Base-by-base conservation (phyloP, 1,284 basidiomycete species). In the Ustilago crameri region DNA sequence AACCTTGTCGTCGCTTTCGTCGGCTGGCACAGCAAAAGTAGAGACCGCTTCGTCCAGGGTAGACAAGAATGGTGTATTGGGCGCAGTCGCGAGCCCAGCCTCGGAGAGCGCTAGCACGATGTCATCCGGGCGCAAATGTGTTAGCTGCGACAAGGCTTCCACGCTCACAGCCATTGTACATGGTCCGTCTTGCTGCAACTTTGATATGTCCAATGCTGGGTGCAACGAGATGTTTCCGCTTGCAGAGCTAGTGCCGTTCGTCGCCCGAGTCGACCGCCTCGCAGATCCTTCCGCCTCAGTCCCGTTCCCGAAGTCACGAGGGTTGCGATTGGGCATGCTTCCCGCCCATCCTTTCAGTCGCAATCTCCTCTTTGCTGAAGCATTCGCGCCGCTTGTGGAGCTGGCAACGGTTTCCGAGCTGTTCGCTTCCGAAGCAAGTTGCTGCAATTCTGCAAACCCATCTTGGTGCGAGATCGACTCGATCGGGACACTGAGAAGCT, bases 41-140 rank as follows among this genome's bases (percentile, higher is more conserved):
- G 20, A 18, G 20, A 60, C 37, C 12, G 44, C 57, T 7, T 47
- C 49, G 26, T 63, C 62, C 14, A 38, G 22, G 17, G 42, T n/a
- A 20, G 51, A 32, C 1, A 70, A 41, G 23, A 46, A 50, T 8
- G 55, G 48, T 10, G 47, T 46, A 5, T 23, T 30, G 2, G 84
- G 84, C 40, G 86, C 84, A 49, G 84, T 84, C 18, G 96, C 86
- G 56, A 98, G 85, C 17, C 93, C 93, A 52, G 91, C 90, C 81
- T 96, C 93, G 54, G 91, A 90, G 54, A 98, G 85, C 1, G 93
- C 91, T 82, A 94, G 92, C 0, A 92, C 90, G 0, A 90, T 88
- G 80, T 98, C 95, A 68, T 97, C 93, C 0, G 89, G 83, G 2
- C 93, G 88, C 52, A 98, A 85, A 83, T 92, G 90, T 41, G 92